A percentile compares a stretch with the other conserved stretches of the same genome.
Evolutionary conservation across 2,329 filamentous ascomycete genomes (phyloP).

Genomic region (Pestalotiopsis sp.): DNA sequence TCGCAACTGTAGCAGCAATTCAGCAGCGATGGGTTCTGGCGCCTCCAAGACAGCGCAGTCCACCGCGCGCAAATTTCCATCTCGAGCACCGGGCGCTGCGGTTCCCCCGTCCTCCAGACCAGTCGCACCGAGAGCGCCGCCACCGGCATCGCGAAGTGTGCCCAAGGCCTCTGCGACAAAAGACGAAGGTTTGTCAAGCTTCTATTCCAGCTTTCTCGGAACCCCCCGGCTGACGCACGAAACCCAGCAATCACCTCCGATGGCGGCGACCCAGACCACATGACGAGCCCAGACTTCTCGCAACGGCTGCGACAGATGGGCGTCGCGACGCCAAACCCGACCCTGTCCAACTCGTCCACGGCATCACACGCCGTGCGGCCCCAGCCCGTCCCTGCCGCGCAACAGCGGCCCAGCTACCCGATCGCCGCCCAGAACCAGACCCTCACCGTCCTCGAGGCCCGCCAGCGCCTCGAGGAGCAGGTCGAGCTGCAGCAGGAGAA

Average conservation of each 20-base stretch:
- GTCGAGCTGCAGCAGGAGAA: slow-evolving; percentile 48
- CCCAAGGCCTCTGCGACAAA: slow-evolving; percentile 30
- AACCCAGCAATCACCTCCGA: slow-evolving; percentile 43
- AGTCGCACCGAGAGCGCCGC: slow-evolving; percentile 13
- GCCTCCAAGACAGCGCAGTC: slow-evolving; percentile 48
- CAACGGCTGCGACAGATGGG: slow-evolving; percentile 57
- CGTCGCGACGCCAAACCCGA: slow-evolving; percentile 56
- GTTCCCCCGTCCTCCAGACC: slow-evolving; percentile 24
- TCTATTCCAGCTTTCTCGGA: background rate
- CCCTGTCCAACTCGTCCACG: slow-evolving; percentile 54
- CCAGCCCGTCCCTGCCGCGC: slow-evolving; percentile 3
- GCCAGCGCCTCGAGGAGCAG: slow-evolving; percentile 45
- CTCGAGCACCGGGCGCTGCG: slow-evolving; percentile 35
- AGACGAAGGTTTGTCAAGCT: slow-evolving; percentile 32
- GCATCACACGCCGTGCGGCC: slow-evolving; percentile 25
- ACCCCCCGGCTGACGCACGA: background rate
- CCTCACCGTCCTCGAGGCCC: slow-evolving; percentile 51
- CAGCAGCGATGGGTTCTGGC: slow-evolving; percentile 44
- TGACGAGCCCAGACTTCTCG: slow-evolving; percentile 47
- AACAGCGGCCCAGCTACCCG: slow-evolving; percentile 21
- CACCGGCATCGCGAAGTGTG: background rate
- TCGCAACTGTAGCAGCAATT: background rate
- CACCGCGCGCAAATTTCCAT: slow-evolving; percentile 47
- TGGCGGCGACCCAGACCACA: slow-evolving; percentile 42
- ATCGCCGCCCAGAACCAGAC: slow-evolving; percentile 44